Evolutionary conservation across 2,329 filamentous ascomycete genomes (phyloP).

Genomic region (Didymella lethalis): DNA sequence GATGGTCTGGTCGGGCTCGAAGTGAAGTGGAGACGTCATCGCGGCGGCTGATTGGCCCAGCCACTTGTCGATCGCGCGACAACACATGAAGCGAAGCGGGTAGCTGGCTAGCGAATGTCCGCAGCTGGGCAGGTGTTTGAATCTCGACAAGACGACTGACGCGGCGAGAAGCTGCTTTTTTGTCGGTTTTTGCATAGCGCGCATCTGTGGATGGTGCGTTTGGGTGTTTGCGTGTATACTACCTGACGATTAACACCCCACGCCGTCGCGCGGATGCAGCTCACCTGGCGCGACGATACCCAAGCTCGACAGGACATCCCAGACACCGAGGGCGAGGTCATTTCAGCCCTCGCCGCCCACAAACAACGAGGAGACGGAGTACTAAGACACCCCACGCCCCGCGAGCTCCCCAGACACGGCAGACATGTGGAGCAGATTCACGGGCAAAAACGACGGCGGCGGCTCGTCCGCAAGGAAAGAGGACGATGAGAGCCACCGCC

Average conservation of each 20-base stretch:
- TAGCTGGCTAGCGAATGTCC: constrained; percentile 15
- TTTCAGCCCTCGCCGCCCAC: constrained; percentile 7
- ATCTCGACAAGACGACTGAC: background rate
- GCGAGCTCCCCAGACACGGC: background rate
- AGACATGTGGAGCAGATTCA: constrained; percentile 51
- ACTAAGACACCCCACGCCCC: constrained; percentile 18
- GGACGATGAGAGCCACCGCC: constrained; percentile 40
- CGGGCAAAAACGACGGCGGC: constrained; percentile 48
- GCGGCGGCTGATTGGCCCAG: constrained; percentile 12
- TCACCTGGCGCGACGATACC: constrained; percentile 36
- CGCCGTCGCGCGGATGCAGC: constrained; percentile 37
- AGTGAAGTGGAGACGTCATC: constrained; percentile 6
- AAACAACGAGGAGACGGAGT: constrained; percentile 5
- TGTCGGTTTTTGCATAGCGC: background rate
- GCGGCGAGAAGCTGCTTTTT: constrained; percentile 11
- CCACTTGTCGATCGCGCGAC: constrained; percentile 14
- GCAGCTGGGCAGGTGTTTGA: constrained; percentile 6
- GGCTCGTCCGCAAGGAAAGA: constrained; percentile 36
- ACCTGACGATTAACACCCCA: constrained; percentile 29
- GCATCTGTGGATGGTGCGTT: constrained; percentile 21
- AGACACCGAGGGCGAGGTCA: constrained; percentile 14
- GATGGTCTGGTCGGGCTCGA: constrained; percentile 3
- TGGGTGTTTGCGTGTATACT: constrained; percentile 16
- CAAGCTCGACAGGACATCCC: constrained; percentile 23
- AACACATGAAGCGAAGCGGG: constrained; percentile 16